A percentile compares a stretch with the other conserved stretches of the same genome.
Evolutionary conservation across 169 alveolate species (phyloP).

Genomic region (Eimeria maxima): DNA sequence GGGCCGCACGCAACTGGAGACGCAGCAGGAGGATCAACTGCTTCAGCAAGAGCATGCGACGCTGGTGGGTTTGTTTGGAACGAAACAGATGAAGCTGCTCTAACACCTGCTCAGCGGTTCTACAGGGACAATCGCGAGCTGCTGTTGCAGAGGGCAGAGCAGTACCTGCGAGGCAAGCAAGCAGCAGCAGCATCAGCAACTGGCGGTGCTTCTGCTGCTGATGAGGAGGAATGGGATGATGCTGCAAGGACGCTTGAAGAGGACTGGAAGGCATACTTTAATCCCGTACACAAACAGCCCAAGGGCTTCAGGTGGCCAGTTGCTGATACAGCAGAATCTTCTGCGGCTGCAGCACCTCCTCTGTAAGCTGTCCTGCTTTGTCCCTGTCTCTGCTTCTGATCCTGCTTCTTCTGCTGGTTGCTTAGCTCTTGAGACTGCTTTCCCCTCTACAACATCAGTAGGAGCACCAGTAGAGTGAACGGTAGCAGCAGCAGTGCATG

Average conservation of each 20-base stretch:
- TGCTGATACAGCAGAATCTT: background rate
- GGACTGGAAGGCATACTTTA: conserved; percentile 42
- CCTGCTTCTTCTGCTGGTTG: too few species aligned
- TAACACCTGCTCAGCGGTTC: conserved; percentile 85
- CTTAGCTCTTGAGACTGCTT: too few species aligned
- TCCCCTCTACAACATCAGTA: too few species aligned
- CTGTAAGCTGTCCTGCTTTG: background rate
- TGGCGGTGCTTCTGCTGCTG: conserved; percentile 19
- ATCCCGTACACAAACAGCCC: conserved; percentile 37
- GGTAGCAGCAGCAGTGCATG: background rate
- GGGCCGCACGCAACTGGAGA: background rate
- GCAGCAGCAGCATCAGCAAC: conserved; percentile 57
- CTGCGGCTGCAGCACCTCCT: conserved; percentile 41
- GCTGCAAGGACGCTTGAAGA: conserved; percentile 46
- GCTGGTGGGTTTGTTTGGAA: background rate
- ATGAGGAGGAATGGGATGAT: conserved; percentile 48
- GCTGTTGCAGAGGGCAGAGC: conserved; percentile 82
- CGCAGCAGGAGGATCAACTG: background rate
- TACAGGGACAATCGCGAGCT: conserved; percentile 80
- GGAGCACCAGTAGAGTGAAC: background rate
- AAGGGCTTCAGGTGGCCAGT: conserved; percentile 63
- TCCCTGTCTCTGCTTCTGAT: too few species aligned
- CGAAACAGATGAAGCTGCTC: conserved; percentile 44
- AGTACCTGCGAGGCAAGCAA: conserved; percentile 79
- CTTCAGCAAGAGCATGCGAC: conserved; percentile 2